Evolutionary conservation across 192 early-diverging fungal species (phyloP), one percentile per base, ranked within the genome.

Genomic region (Backusella mclennaniae): DNA sequence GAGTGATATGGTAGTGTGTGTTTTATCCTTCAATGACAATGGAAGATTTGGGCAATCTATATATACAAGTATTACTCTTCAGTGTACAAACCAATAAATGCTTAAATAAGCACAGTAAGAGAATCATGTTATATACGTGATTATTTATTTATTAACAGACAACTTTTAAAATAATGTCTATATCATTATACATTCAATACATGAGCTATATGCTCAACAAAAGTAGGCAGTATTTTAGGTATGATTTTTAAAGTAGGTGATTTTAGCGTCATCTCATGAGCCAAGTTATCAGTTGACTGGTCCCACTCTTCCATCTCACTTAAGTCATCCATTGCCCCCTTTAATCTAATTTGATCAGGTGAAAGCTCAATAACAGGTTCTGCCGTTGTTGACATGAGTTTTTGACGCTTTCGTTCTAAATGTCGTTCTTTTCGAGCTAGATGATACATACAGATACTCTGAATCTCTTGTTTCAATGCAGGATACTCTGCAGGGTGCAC

Each of bases 251-350:
- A 36, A 26, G 46, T 74, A 11, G 80, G 80, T 21, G 66, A 67
- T 29, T 33, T 31, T 8, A 77, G 46, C 4, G 70, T 72, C 3
- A 23, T 69, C 59, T 77, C 80, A 66, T 74, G 71, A 23, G 39
- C 46, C 49, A 52, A 53, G 49, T 12, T 73, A 35, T 8, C 39
- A 12, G 15, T 38, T 31, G 19, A 36, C 3, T 68, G 73, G 23
- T 76, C 31, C 12, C 36, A 26, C 4, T 53, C 42, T 3, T 75
- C 73, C 17, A 85, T 70, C 31, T 87, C 86, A 33, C 79, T 83
- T 53, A 87, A 73, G 66, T 87, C 84, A 35, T 85, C 77, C 17
- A 85, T 66, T n/a, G 66, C 78, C n/a, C 44, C 73, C 68, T 38
- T 73, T 46, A 67, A 33, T 67, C 66, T 72, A 5, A 56, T 46